Evolutionary conservation across 345 rosid species (phyloP), one percentile per base, ranked within the genome.

Genomic region (Euphorbia peplus): DNA sequence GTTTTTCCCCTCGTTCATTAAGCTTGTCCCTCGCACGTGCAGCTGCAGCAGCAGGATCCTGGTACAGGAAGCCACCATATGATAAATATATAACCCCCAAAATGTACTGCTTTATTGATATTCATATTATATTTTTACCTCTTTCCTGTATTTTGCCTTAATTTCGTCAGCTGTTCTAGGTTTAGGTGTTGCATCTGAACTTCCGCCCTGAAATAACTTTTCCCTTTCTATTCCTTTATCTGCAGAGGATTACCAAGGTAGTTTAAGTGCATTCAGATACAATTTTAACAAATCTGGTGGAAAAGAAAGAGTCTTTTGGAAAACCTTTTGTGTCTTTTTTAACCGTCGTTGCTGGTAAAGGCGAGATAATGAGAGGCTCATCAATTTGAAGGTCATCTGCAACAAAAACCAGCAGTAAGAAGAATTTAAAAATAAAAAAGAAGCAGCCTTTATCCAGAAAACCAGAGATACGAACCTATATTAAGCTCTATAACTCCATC

Each of bases 321-420:
- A 65, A 73, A 91, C 96, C 89, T 70, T 68, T 84, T 66, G 58
- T 66, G 18, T 83, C 86, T 65, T 73, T 79, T 68, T 76, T 81
- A 75, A 39, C 42, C 42, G 51, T 80, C 5, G 29, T 80, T 69
- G 70, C 81, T 8, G 78, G 73, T 53, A 78, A 60, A 74, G 86
- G 82, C 63, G 78, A 56, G 44, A 80, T 61, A 28, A 60, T 19
- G 11, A 78, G 26, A 47, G 85, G 82, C 68, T 81, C 98, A 60
- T 91, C 92, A 56, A 89, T 82, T 51, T 83, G 78, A 46, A 93
- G 82, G 82, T 89, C 93, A 75, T 88, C 97, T 93, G 85, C 81
- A 80, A 15, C 51, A 71, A 78, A 67, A 47, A 28, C 52, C 35
- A 62, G 60, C 25, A 32, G 75, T 79, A 76, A 67, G 71, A 62